These are phyloP conservation scores for Daedaleopsis nitida DNA, from an alignment of 768 basidiomycete genomes.

Conservation along the genomic window DNA sequence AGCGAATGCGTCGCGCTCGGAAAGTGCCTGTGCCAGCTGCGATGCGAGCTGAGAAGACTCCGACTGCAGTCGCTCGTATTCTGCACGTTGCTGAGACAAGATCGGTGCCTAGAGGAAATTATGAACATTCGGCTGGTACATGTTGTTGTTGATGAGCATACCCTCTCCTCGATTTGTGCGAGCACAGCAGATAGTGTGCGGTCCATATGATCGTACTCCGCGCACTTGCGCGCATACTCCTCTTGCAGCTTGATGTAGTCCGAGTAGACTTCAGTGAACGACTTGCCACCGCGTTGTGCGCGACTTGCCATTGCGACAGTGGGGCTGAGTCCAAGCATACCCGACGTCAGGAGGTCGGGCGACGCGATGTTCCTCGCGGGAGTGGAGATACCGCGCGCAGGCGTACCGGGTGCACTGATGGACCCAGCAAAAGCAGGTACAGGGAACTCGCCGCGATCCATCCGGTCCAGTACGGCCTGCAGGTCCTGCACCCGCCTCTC, in stretches of 20 bases:
- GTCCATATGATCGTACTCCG: constrained; percentile 86
- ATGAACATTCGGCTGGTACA: constrained; percentile 6
- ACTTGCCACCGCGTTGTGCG: constrained; percentile 81
- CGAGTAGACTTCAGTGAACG: constrained; percentile 92
- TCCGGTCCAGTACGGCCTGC: constrained; percentile 68
- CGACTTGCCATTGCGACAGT: constrained; percentile 85
- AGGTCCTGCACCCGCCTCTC: constrained; percentile 75
- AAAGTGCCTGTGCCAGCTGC: constrained; percentile 74
- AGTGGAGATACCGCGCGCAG: constrained; percentile 41
- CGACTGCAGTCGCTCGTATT: constrained; percentile 81
- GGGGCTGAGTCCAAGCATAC: constrained; percentile 76
- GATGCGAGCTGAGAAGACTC: constrained; percentile 81
- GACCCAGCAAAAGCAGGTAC: constrained; percentile 43
- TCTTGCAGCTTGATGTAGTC: constrained; percentile 88
- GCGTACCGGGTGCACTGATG: constrained; percentile 26
- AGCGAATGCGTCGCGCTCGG: constrained; percentile 71
- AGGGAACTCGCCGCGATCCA: constrained; percentile 74
- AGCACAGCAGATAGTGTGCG: constrained; percentile 77
- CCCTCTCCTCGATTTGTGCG: constrained; percentile 89
- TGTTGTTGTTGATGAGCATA: constrained; percentile 38
- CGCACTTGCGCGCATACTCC: constrained; percentile 72
- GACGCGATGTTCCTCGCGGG: constrained; percentile 41
- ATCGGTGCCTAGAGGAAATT: constrained; percentile 72
- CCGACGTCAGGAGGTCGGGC: constrained; percentile 49
- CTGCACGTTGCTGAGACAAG: constrained; percentile 84